Evolutionary conservation across 148 eudicot genomes (phyloP), one percentile per base, ranked within the genome.

Genomic region (Agrostemma githago): DNA sequence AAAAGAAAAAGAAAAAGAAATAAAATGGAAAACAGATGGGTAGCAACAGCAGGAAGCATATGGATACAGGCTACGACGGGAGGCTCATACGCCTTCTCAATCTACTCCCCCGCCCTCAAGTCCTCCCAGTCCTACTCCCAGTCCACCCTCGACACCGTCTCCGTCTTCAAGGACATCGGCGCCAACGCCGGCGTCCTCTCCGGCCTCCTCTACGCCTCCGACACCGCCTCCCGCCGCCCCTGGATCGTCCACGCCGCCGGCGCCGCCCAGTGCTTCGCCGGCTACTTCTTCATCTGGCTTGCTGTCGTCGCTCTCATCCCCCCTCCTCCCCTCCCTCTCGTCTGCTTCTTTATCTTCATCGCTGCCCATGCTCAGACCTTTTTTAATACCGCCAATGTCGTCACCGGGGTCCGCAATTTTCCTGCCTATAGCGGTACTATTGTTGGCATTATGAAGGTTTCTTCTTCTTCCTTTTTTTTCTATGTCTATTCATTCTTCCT

Each of bases 391-490:
- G 89, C 90, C 2, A 92, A 95, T 74, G 97, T 95, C 65, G 97
- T 95, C 66, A 87, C 90, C 3, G 90, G 84, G 5, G 98, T 95
- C 0, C 78, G 77, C 53, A 92, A 95, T 73, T 95, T 95, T 40
- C 90, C 86, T 1, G 84, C 79, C 48, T 89, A 82, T 72, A 80
- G 93, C 44, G 98, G 98, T 3, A 95, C 98, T 19, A 73, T 83
- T 48, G 96, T 95, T 21, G 97, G 98, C 9, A 89, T 95, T 51
- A 92, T 95, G 97, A 95, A 95, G 98, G 98, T 95, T 81, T 16
- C 12, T 20, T 62, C 5, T 15, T 40, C 2, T 20, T 34, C 26
- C 34, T 26, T 26, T 26, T 26, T 26, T 26, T 26, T 26, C n/a
- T n/a, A n/a, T n/a, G n/a, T n/a, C n/a, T n/a, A n/a, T n/a, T n/a